phyloP scores from a whole-genome alignment of 2,329 filamentous ascomycete genomes.

The Fusarium sp. region DNA sequence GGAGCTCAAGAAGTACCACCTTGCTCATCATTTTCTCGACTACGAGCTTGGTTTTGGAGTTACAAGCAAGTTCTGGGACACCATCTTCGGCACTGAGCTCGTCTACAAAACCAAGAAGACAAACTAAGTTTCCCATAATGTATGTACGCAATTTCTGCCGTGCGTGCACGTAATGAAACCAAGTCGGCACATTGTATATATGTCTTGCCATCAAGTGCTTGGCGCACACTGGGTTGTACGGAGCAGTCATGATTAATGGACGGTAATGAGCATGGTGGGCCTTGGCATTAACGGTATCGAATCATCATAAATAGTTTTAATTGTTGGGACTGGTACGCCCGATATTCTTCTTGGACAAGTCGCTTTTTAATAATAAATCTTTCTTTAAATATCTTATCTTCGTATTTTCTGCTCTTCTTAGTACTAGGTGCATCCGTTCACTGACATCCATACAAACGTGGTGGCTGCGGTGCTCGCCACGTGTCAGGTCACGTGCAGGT shows the following conservation, averaged over 20 bases:
- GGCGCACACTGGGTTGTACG: conserved; percentile 32
- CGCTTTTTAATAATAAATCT: conserved; percentile 37
- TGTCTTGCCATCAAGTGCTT: conserved; percentile 27
- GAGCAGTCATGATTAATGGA: conserved; percentile 43
- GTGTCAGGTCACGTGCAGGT: conserved; percentile 39
- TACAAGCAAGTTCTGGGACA: conserved; percentile 96
- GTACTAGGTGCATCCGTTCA: not conserved
- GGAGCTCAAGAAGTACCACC: conserved; percentile 95
- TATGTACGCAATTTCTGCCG: conserved; percentile 1
- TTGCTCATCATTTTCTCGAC: conserved; percentile 97
- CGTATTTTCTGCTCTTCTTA: not conserved
- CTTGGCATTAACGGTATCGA: conserved; percentile 40
- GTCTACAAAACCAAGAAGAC: conserved; percentile 49
- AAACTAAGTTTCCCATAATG: conserved; percentile 39
- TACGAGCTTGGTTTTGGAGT: conserved; percentile 98
- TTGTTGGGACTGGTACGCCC: conserved; percentile 40
- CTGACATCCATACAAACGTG: conserved; percentile 5
- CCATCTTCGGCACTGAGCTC: conserved; percentile 89
- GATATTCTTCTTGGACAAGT: conserved; percentile 35
- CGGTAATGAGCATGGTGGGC: conserved; percentile 44
- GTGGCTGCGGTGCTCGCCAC: conserved; percentile 25
- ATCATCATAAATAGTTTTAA: conserved; percentile 43
- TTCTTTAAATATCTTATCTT: not conserved
- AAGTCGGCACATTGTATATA: conserved; percentile 33
- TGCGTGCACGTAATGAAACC: not conserved